A percentile compares a stretch with the other conserved stretches of the same genome.
Evolutionary conservation across 805 yeast genomes (phyloP).

Genomic region (Nakazawaea siamensis): DNA sequence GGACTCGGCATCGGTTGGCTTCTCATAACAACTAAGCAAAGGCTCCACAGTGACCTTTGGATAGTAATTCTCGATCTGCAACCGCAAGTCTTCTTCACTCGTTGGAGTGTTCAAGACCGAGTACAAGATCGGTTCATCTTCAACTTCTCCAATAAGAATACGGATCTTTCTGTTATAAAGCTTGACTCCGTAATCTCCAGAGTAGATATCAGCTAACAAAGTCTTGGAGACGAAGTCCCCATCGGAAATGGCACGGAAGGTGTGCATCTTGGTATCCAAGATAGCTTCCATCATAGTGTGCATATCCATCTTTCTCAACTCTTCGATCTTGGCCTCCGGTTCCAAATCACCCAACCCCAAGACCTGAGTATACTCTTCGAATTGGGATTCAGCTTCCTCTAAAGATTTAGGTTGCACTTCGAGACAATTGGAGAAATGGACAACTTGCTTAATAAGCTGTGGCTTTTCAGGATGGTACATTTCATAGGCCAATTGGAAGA

Average conservation of each 20-base stretch:
- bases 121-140: constrained; percentile 25
- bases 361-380: constrained; percentile 24
- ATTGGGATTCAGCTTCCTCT: constrained; percentile 26
- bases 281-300: constrained; percentile 16
- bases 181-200: constrained; percentile 22
- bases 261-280: constrained; percentile 19
- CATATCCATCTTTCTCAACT: constrained; percentile 6
- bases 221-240: constrained; percentile 24
- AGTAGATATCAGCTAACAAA: constrained; percentile 23
- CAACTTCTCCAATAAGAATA: constrained; percentile 27
- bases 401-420: constrained; percentile 30
- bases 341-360: constrained; percentile 14
- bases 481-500: constrained; percentile 34
- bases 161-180: constrained; percentile 15
- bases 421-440: constrained; percentile 28
- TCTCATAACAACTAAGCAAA: constrained; percentile 12
- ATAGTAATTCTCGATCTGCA: constrained; percentile 29
- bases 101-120: constrained; percentile 24
- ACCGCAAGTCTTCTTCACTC: constrained; percentile 19
- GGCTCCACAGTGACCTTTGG: constrained; percentile 22
- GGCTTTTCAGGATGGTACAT: constrained; percentile 28
- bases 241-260: constrained; percentile 34
- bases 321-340: constrained; percentile 12
- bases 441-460: constrained; percentile 32
- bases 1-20: constrained; percentile 13